These are phyloP conservation scores for Clitoria ternatea DNA, from an alignment of 306 rosid genomes.

Conservation along the genomic window DNA sequence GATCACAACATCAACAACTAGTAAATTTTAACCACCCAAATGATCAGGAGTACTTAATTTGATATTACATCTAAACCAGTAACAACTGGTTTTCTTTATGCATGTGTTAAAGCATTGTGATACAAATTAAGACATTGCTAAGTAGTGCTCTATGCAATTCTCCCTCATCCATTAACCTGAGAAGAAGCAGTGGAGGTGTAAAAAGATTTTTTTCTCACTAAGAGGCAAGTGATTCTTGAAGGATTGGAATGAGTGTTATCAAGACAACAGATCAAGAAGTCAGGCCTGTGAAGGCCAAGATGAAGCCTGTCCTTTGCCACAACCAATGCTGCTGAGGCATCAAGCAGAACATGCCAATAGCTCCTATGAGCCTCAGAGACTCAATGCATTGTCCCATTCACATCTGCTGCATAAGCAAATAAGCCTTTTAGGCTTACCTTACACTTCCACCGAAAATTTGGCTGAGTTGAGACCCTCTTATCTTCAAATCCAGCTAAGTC, in stretches of 20 bases:
- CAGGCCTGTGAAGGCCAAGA: constrained; percentile 70
- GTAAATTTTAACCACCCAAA: neutral
- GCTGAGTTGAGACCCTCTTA: constrained; percentile 71
- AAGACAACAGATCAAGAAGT: constrained; percentile 62
- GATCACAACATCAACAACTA: constrained; percentile 2
- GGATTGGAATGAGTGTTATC: constrained; percentile 62
- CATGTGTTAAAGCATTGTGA: neutral
- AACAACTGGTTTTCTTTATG: constrained; percentile 2
- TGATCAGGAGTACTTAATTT: neutral
- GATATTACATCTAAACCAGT: constrained; percentile 7
- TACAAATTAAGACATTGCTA: constrained; percentile 12
- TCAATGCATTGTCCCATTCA: constrained; percentile 76
- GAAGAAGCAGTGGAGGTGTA: constrained; percentile 49
- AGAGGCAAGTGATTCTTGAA: constrained; percentile 71
- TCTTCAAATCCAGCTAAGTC: constrained; percentile 69
- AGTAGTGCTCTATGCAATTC: neutral
- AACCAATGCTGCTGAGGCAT: constrained; percentile 54
- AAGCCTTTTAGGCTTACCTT: constrained; percentile 72
- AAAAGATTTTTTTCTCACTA: constrained; percentile 70
- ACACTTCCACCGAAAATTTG: constrained; percentile 73
- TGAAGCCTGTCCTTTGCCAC: constrained; percentile 57
- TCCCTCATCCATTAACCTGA: constrained; percentile 40
- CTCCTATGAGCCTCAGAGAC: constrained; percentile 77
- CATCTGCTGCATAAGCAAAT: constrained; percentile 63
- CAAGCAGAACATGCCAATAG: constrained; percentile 86